Percentiles rank a stretch among this genome's conserved stretches.
These are phyloP conservation scores for Mortierella claussenii DNA, from an alignment of 192 early-diverging fungal genomes.

Conservation along the genomic window DNA sequence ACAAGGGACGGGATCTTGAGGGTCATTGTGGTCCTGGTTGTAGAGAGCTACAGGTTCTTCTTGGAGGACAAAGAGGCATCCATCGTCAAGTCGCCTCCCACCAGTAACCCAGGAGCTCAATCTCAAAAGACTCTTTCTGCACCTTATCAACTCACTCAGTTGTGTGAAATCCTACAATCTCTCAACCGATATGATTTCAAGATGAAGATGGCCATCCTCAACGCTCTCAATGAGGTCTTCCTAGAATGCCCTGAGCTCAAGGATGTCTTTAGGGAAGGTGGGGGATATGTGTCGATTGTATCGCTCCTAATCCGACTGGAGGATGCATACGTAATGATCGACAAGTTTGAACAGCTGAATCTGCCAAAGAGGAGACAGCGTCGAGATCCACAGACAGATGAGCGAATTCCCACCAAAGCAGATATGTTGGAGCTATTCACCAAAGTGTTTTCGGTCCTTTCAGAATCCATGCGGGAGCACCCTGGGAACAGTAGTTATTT, in stretches of 20 bases:
- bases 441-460: slow-evolving; percentile 59
- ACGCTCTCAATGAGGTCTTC: slow-evolving; percentile 61
- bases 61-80: slow-evolving; percentile 40
- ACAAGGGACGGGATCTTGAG: slow-evolving; percentile 61
- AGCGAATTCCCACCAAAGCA: slow-evolving; percentile 40
- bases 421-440: slow-evolving; percentile 56
- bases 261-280: slow-evolving; percentile 66
- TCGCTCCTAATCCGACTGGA: slow-evolving; percentile 67
- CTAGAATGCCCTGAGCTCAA: slow-evolving; percentile 57
- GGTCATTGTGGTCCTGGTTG: slow-evolving; percentile 61
- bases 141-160: slow-evolving; percentile 61
- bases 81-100: slow-evolving; percentile 13
- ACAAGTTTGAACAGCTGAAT: slow-evolving; percentile 22
- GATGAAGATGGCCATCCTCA: slow-evolving; percentile 67
- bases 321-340: slow-evolving; percentile 52
- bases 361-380: slow-evolving; percentile 26
- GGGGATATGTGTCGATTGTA: slow-evolving; percentile 70
- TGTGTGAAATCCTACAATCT: slow-evolving; percentile 69
- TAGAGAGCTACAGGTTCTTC: slow-evolving; percentile 52
- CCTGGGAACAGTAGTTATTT: slow-evolving; percentile 62
- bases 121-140: slow-evolving; percentile 32
- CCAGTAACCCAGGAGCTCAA: slow-evolving; percentile 10
- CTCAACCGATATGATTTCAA: slow-evolving; percentile 62
- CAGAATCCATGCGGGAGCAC: slow-evolving; percentile 64
- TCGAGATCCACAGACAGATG: slow-evolving; percentile 33